Base-by-base conservation (phyloP, 108 stramenopile genomes). In the Mayamaea pseudoterrestris region DNA sequence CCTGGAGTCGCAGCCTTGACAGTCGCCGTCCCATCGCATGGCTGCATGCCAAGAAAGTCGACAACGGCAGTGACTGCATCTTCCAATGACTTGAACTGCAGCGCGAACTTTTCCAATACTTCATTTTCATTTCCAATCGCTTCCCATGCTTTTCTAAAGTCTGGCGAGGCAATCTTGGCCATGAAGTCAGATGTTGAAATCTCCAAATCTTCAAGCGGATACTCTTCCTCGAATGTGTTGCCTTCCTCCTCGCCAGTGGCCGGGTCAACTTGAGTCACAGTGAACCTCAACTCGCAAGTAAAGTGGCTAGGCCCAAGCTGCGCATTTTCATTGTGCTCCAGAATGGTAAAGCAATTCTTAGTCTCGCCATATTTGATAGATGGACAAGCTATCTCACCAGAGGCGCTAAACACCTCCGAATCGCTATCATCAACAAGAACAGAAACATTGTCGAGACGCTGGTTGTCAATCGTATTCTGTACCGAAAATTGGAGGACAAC, bases 391-490 rank as follows among this genome's bases (percentile, higher is more conserved):
- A 78, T 80, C 36, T 72, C 74, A 14, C 71, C 71, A 27, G 73
- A 68, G 23, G 66, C 66, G 26, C 74, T 62, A 54, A 74, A 74
- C 23, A 60, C 41, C 18, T 69, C 77, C 12, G 64, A 62, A 5
- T 80, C 80, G 51, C 65, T 55, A 42, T 93, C 92, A 41, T 94
- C 91, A 27, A 94, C 52, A 18, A 71, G 34, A 5, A 94, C 90
- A 13, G 75, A 75, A 18, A 86, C 88, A 54, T 93, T 69, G 34
- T 78, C 69, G 14, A 93, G 63, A 6, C 78, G 67, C 72, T 94
- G 93, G 24, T 90, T 81, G 25, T 89, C 86, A 36, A 98, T 81
- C 1, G 96, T 98, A 63, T 98, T 98, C 44, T 80, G 74, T 26
- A 98, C 78, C 12, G 53, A 50, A 52, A 98, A 98, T 50, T 98